Evolutionary conservation across 2,329 filamentous ascomycete species (phyloP).

Genomic region (Colletotrichum lindemuthianum): DNA sequence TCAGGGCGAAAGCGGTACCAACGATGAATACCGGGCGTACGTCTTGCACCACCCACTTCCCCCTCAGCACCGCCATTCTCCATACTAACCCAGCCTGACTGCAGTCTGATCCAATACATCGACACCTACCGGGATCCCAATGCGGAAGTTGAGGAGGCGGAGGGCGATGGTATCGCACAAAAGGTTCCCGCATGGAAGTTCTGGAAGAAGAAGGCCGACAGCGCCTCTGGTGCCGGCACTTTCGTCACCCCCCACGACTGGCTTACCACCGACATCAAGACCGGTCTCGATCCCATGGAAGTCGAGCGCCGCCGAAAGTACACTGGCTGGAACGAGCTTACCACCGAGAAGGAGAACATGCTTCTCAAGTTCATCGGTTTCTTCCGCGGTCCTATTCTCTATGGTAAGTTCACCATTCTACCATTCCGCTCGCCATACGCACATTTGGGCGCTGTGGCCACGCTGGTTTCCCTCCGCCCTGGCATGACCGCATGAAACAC

Average conservation of each 20-base stretch:
- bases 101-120: constrained; percentile 44
- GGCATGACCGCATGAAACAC: constrained; percentile 31
- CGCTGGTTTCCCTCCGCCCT: constrained; percentile 13
- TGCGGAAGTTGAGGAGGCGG: constrained; percentile 43
- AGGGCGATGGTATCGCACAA: constrained; percentile 40
- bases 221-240: constrained; percentile 42
- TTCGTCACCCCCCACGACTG: constrained; percentile 71
- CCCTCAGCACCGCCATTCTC: not conserved
- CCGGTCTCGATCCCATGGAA: constrained; percentile 68
- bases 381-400: constrained; percentile 81
- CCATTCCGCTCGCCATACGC: not conserved
- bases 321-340: constrained; percentile 77
- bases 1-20: constrained; percentile 28
- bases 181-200: constrained; percentile 50
- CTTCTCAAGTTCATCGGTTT: constrained; percentile 79
- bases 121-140: constrained; percentile 50
- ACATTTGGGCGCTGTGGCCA: not conserved
- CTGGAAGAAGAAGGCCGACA: constrained; percentile 42
- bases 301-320: constrained; percentile 73
- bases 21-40: constrained; percentile 36
- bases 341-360: constrained; percentile 79
- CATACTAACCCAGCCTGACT: not conserved
- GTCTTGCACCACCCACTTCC: constrained; percentile 15
- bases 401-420: constrained; percentile 62
- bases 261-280: constrained; percentile 73